These are phyloP conservation scores for Ogataea pini DNA, from an alignment of 805 yeast species.

Conservation along the genomic window DNA sequence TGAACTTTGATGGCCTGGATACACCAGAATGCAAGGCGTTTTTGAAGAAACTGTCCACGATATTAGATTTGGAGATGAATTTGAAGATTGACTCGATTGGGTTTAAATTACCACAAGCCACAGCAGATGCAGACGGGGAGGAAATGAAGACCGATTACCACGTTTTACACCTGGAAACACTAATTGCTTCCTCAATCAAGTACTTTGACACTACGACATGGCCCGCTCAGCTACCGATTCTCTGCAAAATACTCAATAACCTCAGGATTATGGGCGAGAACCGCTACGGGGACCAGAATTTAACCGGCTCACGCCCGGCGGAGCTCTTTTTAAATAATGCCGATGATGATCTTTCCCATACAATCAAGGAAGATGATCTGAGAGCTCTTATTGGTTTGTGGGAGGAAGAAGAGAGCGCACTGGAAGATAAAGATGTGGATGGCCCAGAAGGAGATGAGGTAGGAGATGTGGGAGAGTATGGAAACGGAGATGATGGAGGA, in stretches of 20 bases:
- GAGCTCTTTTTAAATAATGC: conserved; percentile 16
- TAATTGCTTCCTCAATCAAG: conserved; percentile 21
- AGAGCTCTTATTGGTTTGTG: conserved; percentile 14
- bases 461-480: background rate
- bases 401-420: conserved; percentile 17
- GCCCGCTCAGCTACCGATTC: conserved; percentile 22
- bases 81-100: conserved; percentile 17
- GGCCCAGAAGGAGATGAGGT: background rate
- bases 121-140: no score
- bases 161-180: conserved; percentile 20
- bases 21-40: conserved; percentile 17
- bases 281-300: conserved; percentile 13
- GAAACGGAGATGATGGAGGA: background rate
- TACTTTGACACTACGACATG: conserved; percentile 19
- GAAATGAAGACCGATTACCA: no score
- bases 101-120: conserved; percentile 7
- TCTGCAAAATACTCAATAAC: conserved; percentile 21
- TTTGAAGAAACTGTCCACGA: conserved; percentile 10
- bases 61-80: conserved; percentile 9
- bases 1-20: conserved; percentile 23
- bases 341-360: conserved; percentile 12
- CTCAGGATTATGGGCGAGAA: conserved; percentile 12
- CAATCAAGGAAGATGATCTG: conserved; percentile 16
- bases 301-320: conserved; percentile 12
- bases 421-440: conserved; percentile 11